phyloP scores from a whole-genome alignment of 1,139 yeast genomes.

The Candida sp. region DNA sequence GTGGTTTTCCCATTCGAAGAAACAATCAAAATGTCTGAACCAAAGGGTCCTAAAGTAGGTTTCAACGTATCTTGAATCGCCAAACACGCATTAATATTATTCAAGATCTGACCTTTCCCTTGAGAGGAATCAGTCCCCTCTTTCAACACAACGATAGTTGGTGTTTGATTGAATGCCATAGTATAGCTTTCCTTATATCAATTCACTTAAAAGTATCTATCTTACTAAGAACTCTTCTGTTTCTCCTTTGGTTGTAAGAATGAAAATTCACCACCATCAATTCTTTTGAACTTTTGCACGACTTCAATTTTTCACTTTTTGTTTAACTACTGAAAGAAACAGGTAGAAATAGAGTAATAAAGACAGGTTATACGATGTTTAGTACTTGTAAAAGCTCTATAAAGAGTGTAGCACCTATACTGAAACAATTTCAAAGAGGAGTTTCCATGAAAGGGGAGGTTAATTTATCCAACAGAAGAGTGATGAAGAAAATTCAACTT shows the following conservation, averaged over 20 bases:
- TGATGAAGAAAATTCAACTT: slow-evolving; percentile 50
- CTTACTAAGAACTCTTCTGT: slow-evolving; percentile 5
- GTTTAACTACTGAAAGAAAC: not conserved
- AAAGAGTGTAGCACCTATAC: not conserved
- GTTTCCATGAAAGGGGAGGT: slow-evolving; percentile 33
- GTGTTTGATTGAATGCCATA: slow-evolving; percentile 92
- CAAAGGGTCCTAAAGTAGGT: slow-evolving; percentile 96
- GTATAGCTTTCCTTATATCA: not conserved
- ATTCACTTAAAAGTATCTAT: not conserved
- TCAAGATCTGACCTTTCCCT: slow-evolving; percentile 92
- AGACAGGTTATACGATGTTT: not conserved
- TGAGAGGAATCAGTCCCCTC: slow-evolving; percentile 98
- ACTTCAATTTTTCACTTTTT: not conserved
- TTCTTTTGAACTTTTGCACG: not conserved
- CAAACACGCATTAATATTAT: slow-evolving; percentile 93
- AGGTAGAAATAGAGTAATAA: not conserved
- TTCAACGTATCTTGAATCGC: slow-evolving; percentile 96
- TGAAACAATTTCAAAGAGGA: not conserved
- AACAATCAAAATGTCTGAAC: slow-evolving; percentile 91
- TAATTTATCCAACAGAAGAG: slow-evolving; percentile 47
- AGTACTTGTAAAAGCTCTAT: not conserved
- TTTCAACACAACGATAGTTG: slow-evolving; percentile 93
- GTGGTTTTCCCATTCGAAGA: slow-evolving; percentile 83
- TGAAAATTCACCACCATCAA: not conserved
- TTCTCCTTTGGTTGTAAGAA: not conserved